Evolutionary conservation across 2,329 filamentous ascomycete genomes (phyloP), one percentile per base, ranked within the genome.

Genomic region (Teratosphaeriaceae sp.): DNA sequence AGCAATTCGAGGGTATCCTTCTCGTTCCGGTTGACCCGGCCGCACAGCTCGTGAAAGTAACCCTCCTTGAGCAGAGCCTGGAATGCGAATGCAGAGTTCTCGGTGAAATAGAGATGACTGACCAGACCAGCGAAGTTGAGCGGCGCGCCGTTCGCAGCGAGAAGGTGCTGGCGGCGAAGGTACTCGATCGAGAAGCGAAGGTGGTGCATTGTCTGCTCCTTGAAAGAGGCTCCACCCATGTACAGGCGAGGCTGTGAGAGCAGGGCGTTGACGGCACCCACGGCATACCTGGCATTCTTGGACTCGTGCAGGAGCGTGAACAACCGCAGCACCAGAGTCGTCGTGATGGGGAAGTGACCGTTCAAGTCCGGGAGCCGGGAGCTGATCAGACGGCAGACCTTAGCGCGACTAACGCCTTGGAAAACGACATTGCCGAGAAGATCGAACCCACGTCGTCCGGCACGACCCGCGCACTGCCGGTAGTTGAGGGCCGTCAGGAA

Each of bases 181-280:
- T 88, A 90, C 50, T 90, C 85, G 34, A 90, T 84, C 0, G 84
- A 88, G 61, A 90, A 90, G 3, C 85, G 76, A 5, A 90, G 63
- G 56, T 89, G 84, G 58, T 90, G 85, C 40, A 84, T 73, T 1
- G 88, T 78, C 1, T 84, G 77, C 59, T 82, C 76, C 54, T 80
- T 80, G 39, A 79, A 78, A 31, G 79, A 77, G 2, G 79, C 71
- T 0, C 84, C 83, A 34, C 84, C 84, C 2, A 89, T 71, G 49
- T 82, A 87, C 5, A 89, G 63, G 22, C 81, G 73, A 3, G 79
- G 79, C 52, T 87, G 81, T 0, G 82, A 83, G 0, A 89, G 66
- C 2, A 90, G 63, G 0, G 82, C 78, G 40, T 82, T 76, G 43
- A 88, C 72, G 1, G 78, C 76, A 12, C 73, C 71, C 2, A 74